Conservation (phyloP, 164 flowering plant genomes). For the Tetracentron sinense region DNA sequence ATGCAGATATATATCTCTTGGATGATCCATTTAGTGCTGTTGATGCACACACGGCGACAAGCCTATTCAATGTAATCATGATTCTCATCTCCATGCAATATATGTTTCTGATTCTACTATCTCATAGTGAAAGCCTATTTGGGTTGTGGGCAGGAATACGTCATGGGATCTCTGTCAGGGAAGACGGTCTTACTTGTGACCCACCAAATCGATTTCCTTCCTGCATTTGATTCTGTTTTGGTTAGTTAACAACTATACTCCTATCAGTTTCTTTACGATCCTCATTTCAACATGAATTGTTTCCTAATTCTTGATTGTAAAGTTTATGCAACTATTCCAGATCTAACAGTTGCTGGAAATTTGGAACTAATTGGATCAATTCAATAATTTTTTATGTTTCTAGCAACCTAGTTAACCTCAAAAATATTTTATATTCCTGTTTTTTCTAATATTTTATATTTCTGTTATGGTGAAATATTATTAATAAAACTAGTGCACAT, state of each 20-base stretch:
- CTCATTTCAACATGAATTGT: background rate
- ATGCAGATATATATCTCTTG: slow-evolving; percentile 77
- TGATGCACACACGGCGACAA: slow-evolving; percentile 85
- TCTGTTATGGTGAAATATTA: too few species aligned
- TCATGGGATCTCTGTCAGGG: slow-evolving; percentile 61
- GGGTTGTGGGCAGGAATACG: slow-evolving; percentile 52
- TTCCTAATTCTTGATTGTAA: too few species aligned
- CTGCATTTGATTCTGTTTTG: slow-evolving; percentile 67
- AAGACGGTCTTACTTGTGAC: slow-evolving; percentile 85
- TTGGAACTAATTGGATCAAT: too few species aligned
- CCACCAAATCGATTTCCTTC: slow-evolving; percentile 95
- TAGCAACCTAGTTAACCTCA: too few species aligned
- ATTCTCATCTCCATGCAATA: background rate
- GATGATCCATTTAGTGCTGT: slow-evolving; percentile 93
- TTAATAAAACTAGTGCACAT: too few species aligned
- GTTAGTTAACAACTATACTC: slow-evolving; percentile 39
- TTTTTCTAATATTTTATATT: too few species aligned
- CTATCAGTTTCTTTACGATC: background rate
- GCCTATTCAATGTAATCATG: slow-evolving; percentile 50
- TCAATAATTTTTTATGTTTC: too few species aligned
- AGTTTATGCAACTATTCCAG: too few species aligned
- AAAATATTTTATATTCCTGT: too few species aligned
- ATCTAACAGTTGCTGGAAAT: too few species aligned
- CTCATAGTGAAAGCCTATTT: slow-evolving; percentile 11
- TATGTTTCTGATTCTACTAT: background rate